These are phyloP conservation scores for Suhomyces wounanorum DNA, from an alignment of 1,139 yeast genomes.

Conservation along the genomic window DNA sequence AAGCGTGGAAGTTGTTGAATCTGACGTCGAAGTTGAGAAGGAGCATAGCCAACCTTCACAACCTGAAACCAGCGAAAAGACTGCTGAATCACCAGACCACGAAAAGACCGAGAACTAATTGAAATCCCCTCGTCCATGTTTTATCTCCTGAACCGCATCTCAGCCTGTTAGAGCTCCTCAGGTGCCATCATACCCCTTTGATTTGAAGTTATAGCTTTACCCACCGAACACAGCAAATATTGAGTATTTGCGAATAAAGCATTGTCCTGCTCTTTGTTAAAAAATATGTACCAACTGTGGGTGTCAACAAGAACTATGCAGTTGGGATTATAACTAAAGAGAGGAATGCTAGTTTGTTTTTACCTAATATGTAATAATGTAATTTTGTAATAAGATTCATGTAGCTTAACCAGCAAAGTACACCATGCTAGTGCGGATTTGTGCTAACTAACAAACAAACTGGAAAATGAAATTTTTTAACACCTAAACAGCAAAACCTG, in stretches of 20 bases:
- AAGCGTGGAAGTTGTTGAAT: background rate
- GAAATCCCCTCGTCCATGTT: no score
- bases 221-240: constrained; percentile 1
- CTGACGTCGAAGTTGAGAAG: background rate
- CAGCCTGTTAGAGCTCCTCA: background rate
- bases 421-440: no score
- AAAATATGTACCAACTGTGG: constrained; percentile 2
- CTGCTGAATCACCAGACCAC: background rate
- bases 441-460: no score
- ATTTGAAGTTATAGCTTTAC: background rate
- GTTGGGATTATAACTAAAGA: background rate
- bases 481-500: no score
- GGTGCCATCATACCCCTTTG: constrained; percentile 1
- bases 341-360: background rate
- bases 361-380: background rate
- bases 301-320: background rate
- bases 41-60: background rate
- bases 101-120: background rate
- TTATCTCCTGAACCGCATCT: background rate
- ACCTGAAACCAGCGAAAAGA: background rate
- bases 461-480: no score
- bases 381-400: background rate
- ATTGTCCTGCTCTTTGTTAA: constrained; percentile 5
- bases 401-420: background rate
- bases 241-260: constrained; percentile 5